A percentile compares a stretch with the other conserved stretches of the same genome.
Evolutionary conservation across 345 rosid genomes (phyloP).

Genomic region (Diplotaxis tenuifolia): DNA sequence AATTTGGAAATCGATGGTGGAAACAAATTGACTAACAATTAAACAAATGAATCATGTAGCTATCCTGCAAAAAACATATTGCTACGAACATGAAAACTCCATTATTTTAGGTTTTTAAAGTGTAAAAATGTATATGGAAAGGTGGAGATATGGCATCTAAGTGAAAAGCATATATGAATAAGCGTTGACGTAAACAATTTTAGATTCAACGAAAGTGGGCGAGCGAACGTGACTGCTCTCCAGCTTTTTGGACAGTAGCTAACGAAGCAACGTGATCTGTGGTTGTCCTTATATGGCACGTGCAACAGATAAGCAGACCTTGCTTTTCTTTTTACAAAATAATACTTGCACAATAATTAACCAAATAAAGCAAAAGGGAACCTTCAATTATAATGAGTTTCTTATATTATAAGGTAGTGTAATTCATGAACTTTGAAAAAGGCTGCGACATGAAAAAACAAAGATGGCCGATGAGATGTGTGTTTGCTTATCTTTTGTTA

Average conservation of each 20-base stretch:
- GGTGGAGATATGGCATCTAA: background rate
- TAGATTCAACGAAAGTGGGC: conserved; percentile 29
- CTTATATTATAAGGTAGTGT: background rate
- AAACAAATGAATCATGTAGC: background rate
- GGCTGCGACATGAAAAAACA: background rate
- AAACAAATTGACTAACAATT: conserved; percentile 3
- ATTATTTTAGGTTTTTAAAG: background rate
- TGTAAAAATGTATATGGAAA: background rate
- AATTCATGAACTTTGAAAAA: background rate
- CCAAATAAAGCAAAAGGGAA: background rate
- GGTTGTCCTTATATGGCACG: conserved; percentile 34
- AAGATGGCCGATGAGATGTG: conserved; percentile 10
- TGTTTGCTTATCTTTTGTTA: conserved; percentile 6
- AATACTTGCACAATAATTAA: background rate
- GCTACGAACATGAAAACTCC: background rate
- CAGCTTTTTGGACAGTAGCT: conserved; percentile 27
- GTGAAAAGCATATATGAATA: background rate
- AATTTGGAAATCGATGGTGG: background rate
- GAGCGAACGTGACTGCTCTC: conserved; percentile 26
- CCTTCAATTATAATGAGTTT: background rate
- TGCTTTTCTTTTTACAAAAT: background rate
- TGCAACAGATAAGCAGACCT: conserved; percentile 35
- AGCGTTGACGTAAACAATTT: conserved; percentile 10
- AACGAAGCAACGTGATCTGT: conserved; percentile 35
- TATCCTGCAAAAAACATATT: background rate